Conservation (phyloP, 192 early-diverging fungal species). For the Coemansia sp. region DNA sequence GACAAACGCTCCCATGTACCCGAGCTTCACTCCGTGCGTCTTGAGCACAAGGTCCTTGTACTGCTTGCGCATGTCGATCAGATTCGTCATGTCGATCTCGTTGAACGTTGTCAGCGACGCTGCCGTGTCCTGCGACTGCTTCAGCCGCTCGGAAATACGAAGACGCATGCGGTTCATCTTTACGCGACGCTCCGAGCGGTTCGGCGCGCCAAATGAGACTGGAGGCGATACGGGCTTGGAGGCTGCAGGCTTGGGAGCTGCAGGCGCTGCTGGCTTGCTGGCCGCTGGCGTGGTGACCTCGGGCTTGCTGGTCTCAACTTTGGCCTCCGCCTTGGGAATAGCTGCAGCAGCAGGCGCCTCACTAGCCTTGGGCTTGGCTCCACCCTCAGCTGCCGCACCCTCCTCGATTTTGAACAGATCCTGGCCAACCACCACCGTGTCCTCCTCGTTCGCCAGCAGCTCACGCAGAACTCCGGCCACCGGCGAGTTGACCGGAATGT, state of each 20-base stretch:
- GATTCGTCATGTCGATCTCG: slow-evolving; percentile 97
- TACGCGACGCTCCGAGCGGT: slow-evolving; percentile 56
- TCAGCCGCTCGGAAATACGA: slow-evolving; percentile 90
- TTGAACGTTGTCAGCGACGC: slow-evolving; percentile 99
- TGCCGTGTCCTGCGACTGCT: slow-evolving; percentile 95
- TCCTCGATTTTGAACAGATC: slow-evolving; percentile 92
- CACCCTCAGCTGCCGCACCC: slow-evolving; percentile 48
- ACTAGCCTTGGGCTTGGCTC: slow-evolving; percentile 39
- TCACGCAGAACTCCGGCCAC: slow-evolving; percentile 86
- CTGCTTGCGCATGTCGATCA: slow-evolving; percentile 86
- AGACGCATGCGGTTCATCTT: slow-evolving; percentile 99
- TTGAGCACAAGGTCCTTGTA: slow-evolving; percentile 95
- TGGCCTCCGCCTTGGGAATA: not conserved
- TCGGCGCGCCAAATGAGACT: slow-evolving; percentile 30
- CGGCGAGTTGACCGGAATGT: slow-evolving; percentile 96
- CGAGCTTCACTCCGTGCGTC: slow-evolving; percentile 94
- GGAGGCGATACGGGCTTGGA: slow-evolving; percentile 21
- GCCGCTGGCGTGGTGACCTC: slow-evolving; percentile 27
- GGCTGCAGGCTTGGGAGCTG: slow-evolving; percentile 15
- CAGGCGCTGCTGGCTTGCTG: slow-evolving; percentile 22
- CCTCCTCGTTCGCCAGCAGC: slow-evolving; percentile 79
- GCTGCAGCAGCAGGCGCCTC: slow-evolving; percentile 40
- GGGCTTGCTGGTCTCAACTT: slow-evolving; percentile 24
- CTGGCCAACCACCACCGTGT: slow-evolving; percentile 84
- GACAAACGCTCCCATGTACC: slow-evolving; percentile 98